Percentiles rank a stretch among this genome's conserved stretches.
These are phyloP conservation scores for Ogataea angusta DNA, from an alignment of 805 yeast genomes.

Conservation along the genomic window DNA sequence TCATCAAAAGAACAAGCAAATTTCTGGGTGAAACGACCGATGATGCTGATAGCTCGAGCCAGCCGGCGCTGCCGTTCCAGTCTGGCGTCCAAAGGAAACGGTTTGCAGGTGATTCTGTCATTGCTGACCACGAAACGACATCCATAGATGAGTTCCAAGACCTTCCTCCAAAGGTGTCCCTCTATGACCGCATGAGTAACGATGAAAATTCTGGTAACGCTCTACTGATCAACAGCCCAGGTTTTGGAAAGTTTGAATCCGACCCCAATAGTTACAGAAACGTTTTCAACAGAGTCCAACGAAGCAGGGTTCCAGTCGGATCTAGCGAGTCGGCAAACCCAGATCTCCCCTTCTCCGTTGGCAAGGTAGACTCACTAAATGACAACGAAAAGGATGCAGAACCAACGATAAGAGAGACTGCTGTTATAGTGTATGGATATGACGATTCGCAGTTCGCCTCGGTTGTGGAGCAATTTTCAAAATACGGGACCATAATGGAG, in stretches of 20 bases:
- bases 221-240: constrained; percentile 26
- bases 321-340: constrained; percentile 1
- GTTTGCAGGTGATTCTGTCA: constrained; percentile 8
- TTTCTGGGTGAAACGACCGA: constrained; percentile 50
- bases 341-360: constrained; percentile 19
- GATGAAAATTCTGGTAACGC: constrained; percentile 38
- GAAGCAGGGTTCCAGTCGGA: constrained; percentile 17
- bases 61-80: constrained; percentile 25
- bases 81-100: constrained; percentile 20
- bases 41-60: constrained; percentile 20
- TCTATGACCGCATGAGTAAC: constrained; percentile 43
- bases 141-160: constrained; percentile 36
- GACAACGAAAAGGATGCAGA: constrained; percentile 28
- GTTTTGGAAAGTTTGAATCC: constrained; percentile 35
- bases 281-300: constrained; percentile 39
- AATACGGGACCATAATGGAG: constrained; percentile 78
- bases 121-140: constrained; percentile 16
- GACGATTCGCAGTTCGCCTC: constrained; percentile 69
- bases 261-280: constrained; percentile 44
- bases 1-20: constrained; percentile 40
- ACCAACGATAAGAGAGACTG: constrained; percentile 41
- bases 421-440: constrained; percentile 85
- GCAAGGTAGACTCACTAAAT: constrained; percentile 1
- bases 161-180: constrained; percentile 48
- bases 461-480: constrained; percentile 69